phyloP scores from a whole-genome alignment of 1,284 basidiomycete species.

The Tausonia pullulans region DNA sequence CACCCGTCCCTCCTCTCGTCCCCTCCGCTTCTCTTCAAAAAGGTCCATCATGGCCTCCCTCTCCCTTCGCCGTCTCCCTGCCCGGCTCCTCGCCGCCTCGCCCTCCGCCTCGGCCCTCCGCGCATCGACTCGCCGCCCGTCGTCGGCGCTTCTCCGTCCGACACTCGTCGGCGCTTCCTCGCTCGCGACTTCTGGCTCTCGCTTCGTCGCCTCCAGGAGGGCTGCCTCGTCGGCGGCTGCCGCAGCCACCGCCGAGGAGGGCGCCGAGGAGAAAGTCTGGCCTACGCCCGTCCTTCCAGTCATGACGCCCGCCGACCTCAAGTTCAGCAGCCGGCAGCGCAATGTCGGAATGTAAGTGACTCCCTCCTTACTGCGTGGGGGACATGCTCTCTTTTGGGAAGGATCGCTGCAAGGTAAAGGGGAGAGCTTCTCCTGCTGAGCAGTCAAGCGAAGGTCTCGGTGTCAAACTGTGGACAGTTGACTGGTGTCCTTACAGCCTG shows the following conservation, averaged over 20 bases:
- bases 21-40: not conserved
- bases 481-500: too few relatives aligned
- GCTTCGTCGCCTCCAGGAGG: constrained; percentile 22
- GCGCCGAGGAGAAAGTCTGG: constrained; percentile 22
- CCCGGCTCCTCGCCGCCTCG: not conserved
- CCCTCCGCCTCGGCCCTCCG: not conserved
- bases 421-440: too few relatives aligned
- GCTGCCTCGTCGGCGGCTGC: not conserved
- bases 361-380: too few relatives aligned
- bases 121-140: not conserved
- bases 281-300: constrained; percentile 30
- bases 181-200: not conserved
- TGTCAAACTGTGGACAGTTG: too few relatives aligned
- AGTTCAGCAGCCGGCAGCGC: constrained; percentile 30
- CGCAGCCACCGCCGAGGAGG: constrained; percentile 4
- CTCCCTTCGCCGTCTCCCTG: not conserved
- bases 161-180: not conserved
- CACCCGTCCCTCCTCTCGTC: not conserved
- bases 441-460: too few relatives aligned
- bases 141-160: not conserved
- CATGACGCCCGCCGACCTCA: constrained; percentile 27
- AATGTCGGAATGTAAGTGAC: constrained; percentile 36
- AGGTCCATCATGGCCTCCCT: not conserved
- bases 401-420: too few relatives aligned
- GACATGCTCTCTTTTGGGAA: too few relatives aligned